These are phyloP conservation scores for Lolium multiflorum DNA, from an alignment of 176 grass and related monocot species.

Conservation along the genomic window DNA sequence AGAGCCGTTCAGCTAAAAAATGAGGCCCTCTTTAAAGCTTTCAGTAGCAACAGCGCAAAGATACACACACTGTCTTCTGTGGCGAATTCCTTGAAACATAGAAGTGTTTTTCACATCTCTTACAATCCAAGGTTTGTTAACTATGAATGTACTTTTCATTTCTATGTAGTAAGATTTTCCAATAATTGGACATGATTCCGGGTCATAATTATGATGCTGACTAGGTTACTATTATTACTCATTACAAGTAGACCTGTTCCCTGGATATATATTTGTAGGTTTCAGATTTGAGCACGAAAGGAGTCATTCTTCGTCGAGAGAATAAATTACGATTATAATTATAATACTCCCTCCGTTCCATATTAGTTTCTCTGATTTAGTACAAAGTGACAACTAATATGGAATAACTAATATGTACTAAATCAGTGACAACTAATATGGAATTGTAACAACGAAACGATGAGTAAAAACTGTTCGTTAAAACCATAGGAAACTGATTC, in stretches of 20 bases:
- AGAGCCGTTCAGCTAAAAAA: constrained; percentile 87
- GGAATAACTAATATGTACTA: too few species aligned
- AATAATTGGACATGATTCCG: background rate
- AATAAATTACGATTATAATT: background rate
- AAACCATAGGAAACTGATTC: background rate
- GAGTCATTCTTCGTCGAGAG: background rate
- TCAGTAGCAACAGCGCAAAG: constrained; percentile 46
- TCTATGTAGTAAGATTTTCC: constrained; percentile 3
- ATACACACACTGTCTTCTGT: constrained; percentile 49
- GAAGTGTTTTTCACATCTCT: constrained; percentile 72
- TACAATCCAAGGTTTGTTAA: constrained; percentile 88
- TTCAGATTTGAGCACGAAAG: background rate
- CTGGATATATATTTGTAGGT: background rate
- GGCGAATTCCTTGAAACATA: constrained; percentile 61
- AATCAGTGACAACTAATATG: too few species aligned
- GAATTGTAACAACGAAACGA: background rate
- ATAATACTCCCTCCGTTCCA: background rate
- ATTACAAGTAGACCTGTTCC: background rate
- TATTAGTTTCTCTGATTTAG: too few species aligned
- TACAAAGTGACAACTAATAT: too few species aligned
- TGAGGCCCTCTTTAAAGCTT: constrained; percentile 53
- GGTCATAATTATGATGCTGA: background rate
- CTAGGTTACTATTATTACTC: background rate
- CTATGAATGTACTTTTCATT: constrained; percentile 9
- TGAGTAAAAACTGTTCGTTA: background rate